These are phyloP conservation scores for Pichia ethanolica DNA, from an alignment of 805 yeast species.

Conservation along the genomic window DNA sequence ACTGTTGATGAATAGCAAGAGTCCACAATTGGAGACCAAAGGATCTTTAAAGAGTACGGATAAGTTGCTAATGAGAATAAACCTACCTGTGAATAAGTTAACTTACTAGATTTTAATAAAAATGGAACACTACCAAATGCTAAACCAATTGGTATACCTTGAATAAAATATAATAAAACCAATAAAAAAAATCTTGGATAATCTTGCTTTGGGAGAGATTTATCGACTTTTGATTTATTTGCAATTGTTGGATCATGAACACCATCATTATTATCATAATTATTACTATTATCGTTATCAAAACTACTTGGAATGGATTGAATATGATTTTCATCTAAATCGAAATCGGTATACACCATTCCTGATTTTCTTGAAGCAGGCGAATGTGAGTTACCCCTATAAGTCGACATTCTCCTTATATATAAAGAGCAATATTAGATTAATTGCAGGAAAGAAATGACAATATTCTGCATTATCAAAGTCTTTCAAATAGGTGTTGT, in stretches of 20 bases:
- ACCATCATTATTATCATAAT: background rate
- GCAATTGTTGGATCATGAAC: background rate
- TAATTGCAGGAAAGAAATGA: too few relatives aligned
- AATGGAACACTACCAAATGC: conserved; percentile 95
- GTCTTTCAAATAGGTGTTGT: too few relatives aligned
- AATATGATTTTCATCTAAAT: conserved; percentile 6
- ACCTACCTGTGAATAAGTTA: conserved; percentile 86
- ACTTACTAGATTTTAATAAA: conserved; percentile 63
- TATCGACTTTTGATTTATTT: background rate
- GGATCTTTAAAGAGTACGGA: conserved; percentile 84
- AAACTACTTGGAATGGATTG: background rate
- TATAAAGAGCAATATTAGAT: too few relatives aligned
- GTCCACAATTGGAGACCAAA: conserved; percentile 97
- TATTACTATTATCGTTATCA: background rate
- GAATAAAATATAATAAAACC: conserved; percentile 70
- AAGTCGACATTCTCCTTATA: background rate
- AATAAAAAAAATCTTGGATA: conserved; percentile 68
- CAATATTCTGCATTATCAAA: too few relatives aligned
- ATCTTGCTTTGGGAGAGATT: conserved; percentile 36
- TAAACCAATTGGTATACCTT: conserved; percentile 95
- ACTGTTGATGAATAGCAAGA: conserved; percentile 59
- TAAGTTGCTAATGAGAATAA: conserved; percentile 86
- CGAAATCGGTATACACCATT: conserved; percentile 1
- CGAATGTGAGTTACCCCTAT: conserved; percentile 4
- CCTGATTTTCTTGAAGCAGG: background rate